Percentiles rank a stretch among this genome's conserved stretches.
These are phyloP conservation scores for Coemansia reversa DNA, from an alignment of 192 early-diverging fungal genomes.

Conservation along the genomic window DNA sequence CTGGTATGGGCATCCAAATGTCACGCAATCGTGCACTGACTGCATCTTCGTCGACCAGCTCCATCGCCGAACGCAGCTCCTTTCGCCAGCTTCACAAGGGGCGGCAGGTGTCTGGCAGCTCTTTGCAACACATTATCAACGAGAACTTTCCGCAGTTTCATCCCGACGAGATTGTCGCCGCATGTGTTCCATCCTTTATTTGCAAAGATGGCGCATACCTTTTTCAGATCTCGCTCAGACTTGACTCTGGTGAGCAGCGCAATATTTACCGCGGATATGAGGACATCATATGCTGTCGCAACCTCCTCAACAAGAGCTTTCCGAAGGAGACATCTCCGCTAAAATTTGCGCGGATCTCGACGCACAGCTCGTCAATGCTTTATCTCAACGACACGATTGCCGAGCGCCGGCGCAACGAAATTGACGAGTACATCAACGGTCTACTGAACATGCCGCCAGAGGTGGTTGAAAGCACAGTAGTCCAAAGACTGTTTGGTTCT, in stretches of 20 bases:
- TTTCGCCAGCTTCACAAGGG: conserved; percentile 44
- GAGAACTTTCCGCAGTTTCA: conserved; percentile 45
- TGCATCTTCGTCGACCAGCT: conserved; percentile 48
- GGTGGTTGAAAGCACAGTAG: conserved; percentile 50
- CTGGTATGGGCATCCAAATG: conserved; percentile 12
- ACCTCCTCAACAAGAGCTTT: conserved; percentile 64
- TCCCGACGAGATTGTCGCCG: conserved; percentile 47
- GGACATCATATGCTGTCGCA: conserved; percentile 78
- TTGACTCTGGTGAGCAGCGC: conserved; percentile 58
- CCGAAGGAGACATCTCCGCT: conserved; percentile 59
- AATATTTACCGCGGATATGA: conserved; percentile 73
- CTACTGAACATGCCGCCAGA: conserved; percentile 59
- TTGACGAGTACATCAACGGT: conserved; percentile 68
- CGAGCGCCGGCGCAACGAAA: conserved; percentile 61
- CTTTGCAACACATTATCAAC: conserved; percentile 43
- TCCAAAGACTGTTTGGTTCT: conserved; percentile 52
- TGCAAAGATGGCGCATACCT: conserved; percentile 70
- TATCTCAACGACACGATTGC: conserved; percentile 68
- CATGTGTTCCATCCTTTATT: conserved; percentile 65
- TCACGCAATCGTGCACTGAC: conserved; percentile 43
- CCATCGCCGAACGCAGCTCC: conserved; percentile 51
- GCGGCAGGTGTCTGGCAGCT: conserved; percentile 50
- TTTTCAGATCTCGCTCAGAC: conserved; percentile 63
- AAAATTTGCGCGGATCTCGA: conserved; percentile 54
- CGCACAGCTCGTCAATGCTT: conserved; percentile 65